Base-by-base conservation (phyloP, 1,139 yeast species). In the Geotrichum phurueaensis region DNA sequence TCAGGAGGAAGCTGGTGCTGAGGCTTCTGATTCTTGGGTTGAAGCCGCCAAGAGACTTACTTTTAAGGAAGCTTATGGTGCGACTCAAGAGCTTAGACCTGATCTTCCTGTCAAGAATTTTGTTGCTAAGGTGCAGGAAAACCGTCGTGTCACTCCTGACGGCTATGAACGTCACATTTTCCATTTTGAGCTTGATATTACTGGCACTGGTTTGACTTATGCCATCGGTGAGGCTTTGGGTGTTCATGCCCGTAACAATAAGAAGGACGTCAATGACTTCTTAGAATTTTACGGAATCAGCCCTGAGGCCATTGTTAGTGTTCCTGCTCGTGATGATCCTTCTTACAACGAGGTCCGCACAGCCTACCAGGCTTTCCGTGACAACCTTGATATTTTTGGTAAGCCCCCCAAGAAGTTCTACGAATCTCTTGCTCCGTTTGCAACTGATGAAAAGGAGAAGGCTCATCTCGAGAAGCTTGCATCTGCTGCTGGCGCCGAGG, bases 151-250 rank as follows among this genome's bases (percentile, higher is more conserved):
- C 66, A 94, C 98, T n/a, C 98, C 98, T 12, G 72, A 71, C 52
- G 94, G 89, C 70, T 94, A 94, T 74, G 89, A 89, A 64, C 89
- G 99, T 78, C 89, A 94, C 75, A 92, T 94, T 71, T 94, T 94
- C 91, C 97, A 94, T 73, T 87, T 94, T 69, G 98, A 94, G 76
- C 89, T 94, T 68, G 99, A 94, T 73, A 82, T 86, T 69, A 77
- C 92, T 57, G 96, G 96, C 58, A 91, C 98, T 51, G 97, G 96
- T 33, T 81, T 94, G 73, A 89, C 84, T 59, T 94, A 94, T 73
- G 95, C 86, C 65, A 89, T 94, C 71, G 99, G 99, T 73, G 99
- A 94, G 78, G 97, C 98, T 9, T 83, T 94, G 65, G 99, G 98
- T 71, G 84, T 94, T 63, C 98, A 94, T 70, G 97, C 96, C 54